Percentiles rank a stretch among this genome's conserved stretches.
phyloP scores from a whole-genome alignment of 306 rosid species.

The Dalbergia cochinchinensis region DNA sequence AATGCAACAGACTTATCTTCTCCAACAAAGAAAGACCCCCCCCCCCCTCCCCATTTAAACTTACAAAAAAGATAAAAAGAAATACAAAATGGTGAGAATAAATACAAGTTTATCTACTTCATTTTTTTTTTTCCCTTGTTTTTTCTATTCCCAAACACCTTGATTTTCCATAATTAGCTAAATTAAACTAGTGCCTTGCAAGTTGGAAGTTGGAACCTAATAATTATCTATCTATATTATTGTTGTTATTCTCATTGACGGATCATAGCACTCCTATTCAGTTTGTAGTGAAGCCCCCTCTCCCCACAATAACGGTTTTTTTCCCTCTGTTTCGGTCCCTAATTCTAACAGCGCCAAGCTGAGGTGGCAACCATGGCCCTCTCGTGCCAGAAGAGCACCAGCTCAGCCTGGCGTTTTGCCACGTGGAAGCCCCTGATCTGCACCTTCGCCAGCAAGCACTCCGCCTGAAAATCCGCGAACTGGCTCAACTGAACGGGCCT shows the following conservation, averaged over 20 bases:
- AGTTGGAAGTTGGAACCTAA: slow-evolving; percentile 22
- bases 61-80: not conserved
- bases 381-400: slow-evolving; percentile 84
- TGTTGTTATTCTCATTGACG: not conserved
- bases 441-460: slow-evolving; percentile 71
- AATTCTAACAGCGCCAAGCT: slow-evolving; percentile 76
- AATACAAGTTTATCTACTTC: slow-evolving; percentile 30
- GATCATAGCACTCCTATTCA: not conserved
- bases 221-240: not conserved
- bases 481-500: slow-evolving; percentile 81
- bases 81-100: slow-evolving; percentile 17
- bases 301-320: not conserved
- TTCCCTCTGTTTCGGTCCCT: no score
- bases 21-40: slow-evolving; percentile 30
- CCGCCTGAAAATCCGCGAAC: slow-evolving; percentile 87
- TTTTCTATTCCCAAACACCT: not conserved
- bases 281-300: not conserved
- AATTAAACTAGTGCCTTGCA: not conserved
- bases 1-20: slow-evolving; percentile 6
- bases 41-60: slow-evolving; percentile 2
- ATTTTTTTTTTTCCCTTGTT: not conserved
- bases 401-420: slow-evolving; percentile 80
- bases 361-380: slow-evolving; percentile 78
- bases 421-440: slow-evolving; percentile 87
- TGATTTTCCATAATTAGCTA: slow-evolving; percentile 14